These are phyloP conservation scores for Phytophthora parvispora DNA, from an alignment of 352 stramenopile species.

Conservation along the genomic window DNA sequence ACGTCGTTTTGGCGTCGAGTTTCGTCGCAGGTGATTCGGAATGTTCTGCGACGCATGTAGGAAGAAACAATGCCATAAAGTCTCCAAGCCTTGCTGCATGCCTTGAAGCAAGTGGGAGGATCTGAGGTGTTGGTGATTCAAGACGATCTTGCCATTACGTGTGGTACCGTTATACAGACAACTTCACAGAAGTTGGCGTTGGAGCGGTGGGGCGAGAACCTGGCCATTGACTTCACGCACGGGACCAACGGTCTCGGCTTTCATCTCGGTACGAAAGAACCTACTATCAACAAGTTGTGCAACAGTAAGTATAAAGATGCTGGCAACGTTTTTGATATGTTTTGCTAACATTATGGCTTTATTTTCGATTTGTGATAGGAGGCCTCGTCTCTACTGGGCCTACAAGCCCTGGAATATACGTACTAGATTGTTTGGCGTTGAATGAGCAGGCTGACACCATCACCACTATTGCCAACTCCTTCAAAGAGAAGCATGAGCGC, in stretches of 20 bases:
- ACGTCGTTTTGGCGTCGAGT: not conserved
- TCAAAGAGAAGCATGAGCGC: not conserved
- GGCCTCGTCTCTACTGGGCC: not conserved
- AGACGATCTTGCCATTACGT: constrained; percentile 8
- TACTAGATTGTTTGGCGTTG: not conserved
- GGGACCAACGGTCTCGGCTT: not conserved
- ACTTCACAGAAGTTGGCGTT: not conserved
- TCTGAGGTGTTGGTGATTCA: constrained; percentile 10
- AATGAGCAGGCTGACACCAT: not conserved
- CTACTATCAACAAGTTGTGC: too few relatives aligned
- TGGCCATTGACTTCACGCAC: not conserved
- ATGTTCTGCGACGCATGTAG: constrained; percentile 1
- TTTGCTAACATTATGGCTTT: too few relatives aligned
- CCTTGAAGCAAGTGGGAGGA: not conserved
- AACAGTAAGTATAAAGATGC: too few relatives aligned
- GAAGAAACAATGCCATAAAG: not conserved
- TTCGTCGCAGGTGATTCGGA: constrained; percentile 7
- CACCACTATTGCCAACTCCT: not conserved
- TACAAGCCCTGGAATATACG: not conserved
- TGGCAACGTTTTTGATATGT: not conserved
- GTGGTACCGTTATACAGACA: not conserved
- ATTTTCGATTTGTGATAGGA: too few relatives aligned
- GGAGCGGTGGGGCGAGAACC: not conserved
- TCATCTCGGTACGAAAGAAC: not conserved
- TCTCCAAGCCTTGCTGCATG: constrained; percentile 3